These are phyloP conservation scores for Paraurostyla sp. DNA, from an alignment of 73 alveolate species.

Conservation along the genomic window DNA sequence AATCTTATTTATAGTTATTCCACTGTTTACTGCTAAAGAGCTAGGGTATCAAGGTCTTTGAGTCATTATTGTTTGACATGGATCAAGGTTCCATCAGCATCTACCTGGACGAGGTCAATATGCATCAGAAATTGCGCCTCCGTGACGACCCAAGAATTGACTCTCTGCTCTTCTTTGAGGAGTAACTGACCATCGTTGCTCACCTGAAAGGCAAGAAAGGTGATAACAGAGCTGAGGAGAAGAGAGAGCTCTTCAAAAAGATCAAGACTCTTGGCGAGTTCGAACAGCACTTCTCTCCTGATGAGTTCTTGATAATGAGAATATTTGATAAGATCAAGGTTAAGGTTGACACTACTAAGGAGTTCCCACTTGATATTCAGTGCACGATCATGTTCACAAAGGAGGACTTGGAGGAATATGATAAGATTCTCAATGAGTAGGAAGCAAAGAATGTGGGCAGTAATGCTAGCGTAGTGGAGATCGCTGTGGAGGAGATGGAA, in stretches of 20 bases:
- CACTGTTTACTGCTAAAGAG: conserved; percentile 77
- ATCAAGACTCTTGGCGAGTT: conserved; percentile 55
- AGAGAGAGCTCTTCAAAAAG: conserved; percentile 29
- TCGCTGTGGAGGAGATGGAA: not conserved
- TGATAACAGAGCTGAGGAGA: conserved; percentile 1
- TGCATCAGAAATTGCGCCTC: conserved; percentile 46
- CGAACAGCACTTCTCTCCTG: conserved; percentile 10
- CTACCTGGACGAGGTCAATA: conserved; percentile 51
- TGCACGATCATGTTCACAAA: conserved; percentile 54
- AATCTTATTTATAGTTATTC: conserved; percentile 68
- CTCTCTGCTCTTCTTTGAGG: conserved; percentile 20
- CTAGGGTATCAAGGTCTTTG: conserved; percentile 36
- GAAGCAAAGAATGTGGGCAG: not conserved
- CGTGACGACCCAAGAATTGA: conserved; percentile 44
- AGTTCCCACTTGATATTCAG: conserved; percentile 78
- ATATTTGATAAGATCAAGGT: conserved; percentile 74
- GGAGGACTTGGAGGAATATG: conserved; percentile 3
- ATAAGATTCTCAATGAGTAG: not conserved
- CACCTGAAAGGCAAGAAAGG: conserved; percentile 21
- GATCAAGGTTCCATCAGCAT: conserved; percentile 32
- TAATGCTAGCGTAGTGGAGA: not conserved
- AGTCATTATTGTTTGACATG: conserved; percentile 29
- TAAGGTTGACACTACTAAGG: conserved; percentile 70
- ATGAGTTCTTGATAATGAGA: conserved; percentile 54
- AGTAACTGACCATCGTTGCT: conserved; percentile 13